phyloP scores from a whole-genome alignment of 2,329 filamentous ascomycete species.

The Phaeomoniella chlamydospora region DNA sequence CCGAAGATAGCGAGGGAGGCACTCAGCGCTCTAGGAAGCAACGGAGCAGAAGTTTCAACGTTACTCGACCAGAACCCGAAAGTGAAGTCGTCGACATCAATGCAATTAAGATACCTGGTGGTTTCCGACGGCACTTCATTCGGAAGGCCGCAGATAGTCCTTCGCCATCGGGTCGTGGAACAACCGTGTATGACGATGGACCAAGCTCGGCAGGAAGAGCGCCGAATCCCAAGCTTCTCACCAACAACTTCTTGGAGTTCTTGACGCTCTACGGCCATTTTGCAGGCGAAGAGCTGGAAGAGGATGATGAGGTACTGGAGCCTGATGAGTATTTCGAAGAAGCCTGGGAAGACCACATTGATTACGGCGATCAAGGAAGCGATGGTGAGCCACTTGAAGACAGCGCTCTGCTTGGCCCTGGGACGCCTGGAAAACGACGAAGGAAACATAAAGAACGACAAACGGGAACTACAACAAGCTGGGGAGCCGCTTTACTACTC shows the following conservation, averaged over 20 bases:
- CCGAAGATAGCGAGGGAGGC: conserved; percentile 67
- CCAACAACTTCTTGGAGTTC: conserved; percentile 91
- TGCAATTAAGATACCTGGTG: conserved; percentile 83
- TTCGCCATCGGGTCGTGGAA: conserved; percentile 20
- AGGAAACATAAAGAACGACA: conserved; percentile 63
- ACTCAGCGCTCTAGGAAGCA: conserved; percentile 42
- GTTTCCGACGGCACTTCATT: conserved; percentile 82
- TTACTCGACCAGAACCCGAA: conserved; percentile 63
- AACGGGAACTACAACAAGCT: conserved; percentile 60
- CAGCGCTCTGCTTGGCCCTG: conserved; percentile 60
- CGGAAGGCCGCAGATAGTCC: conserved; percentile 59
- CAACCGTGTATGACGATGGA: conserved; percentile 15
- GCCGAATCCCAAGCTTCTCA: conserved; percentile 52
- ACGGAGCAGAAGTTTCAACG: conserved; percentile 78
- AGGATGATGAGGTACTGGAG: conserved; percentile 79
- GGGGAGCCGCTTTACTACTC: conserved; percentile 67
- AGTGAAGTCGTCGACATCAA: conserved; percentile 72
- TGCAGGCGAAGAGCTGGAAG: conserved; percentile 88
- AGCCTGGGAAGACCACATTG: conserved; percentile 40
- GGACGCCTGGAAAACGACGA: conserved; percentile 54
- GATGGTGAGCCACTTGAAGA: conserved; percentile 75
- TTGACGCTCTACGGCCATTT: conserved; percentile 93
- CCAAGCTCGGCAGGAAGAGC: conserved; percentile 17
- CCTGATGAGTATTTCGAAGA: conserved; percentile 87
- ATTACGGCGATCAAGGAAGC: conserved; percentile 34